Percentiles rank a stretch among this genome's conserved stretches.
Conservation (phyloP, 2,329 filamentous ascomycete genomes). For the Fusarium armeniacum region DNA sequence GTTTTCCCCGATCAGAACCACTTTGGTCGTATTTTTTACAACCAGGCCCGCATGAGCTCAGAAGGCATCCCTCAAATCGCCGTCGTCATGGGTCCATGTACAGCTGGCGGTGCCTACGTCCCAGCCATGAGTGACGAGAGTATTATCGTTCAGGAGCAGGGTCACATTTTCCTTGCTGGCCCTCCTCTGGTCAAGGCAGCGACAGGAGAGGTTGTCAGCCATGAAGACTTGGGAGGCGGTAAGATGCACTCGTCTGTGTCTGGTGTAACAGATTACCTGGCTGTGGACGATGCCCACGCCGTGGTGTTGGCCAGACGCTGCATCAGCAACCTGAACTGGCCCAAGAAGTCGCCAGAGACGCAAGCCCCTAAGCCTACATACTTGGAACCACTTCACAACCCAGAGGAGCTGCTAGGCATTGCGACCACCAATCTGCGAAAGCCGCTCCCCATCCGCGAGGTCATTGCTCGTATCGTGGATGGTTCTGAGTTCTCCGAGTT, state of each 20-base stretch:
- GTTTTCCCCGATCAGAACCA: conserved; percentile 96
- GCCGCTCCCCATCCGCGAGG: conserved; percentile 86
- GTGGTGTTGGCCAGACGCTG: conserved; percentile 86
- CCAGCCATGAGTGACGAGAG: conserved; percentile 98
- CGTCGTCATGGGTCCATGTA: conserved; percentile 98
- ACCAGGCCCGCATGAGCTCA: conserved; percentile 93
- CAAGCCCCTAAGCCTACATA: conserved; percentile 61
- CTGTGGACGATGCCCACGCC: conserved; percentile 93
- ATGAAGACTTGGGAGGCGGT: conserved; percentile 92
- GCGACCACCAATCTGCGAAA: conserved; percentile 90
- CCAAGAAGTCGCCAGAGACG: conserved; percentile 61
- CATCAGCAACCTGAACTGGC: conserved; percentile 92
- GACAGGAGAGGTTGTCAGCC: conserved; percentile 90
- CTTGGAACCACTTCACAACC: conserved; percentile 83
- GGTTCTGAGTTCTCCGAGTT: conserved; percentile 93
- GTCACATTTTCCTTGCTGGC: conserved; percentile 97
- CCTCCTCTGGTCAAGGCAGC: conserved; percentile 96
- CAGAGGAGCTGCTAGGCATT: conserved; percentile 86
- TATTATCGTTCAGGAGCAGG: conserved; percentile 95
- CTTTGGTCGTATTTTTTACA: conserved; percentile 98
- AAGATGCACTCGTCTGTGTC: conserved; percentile 91
- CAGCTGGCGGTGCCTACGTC: conserved; percentile 94
- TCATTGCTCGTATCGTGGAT: conserved; percentile 94
- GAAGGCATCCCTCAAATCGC: conserved; percentile 92
- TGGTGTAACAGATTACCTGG: conserved; percentile 94